Conservation (phyloP, 177 flowering plant species). For the Vitis hybrid region DNA sequence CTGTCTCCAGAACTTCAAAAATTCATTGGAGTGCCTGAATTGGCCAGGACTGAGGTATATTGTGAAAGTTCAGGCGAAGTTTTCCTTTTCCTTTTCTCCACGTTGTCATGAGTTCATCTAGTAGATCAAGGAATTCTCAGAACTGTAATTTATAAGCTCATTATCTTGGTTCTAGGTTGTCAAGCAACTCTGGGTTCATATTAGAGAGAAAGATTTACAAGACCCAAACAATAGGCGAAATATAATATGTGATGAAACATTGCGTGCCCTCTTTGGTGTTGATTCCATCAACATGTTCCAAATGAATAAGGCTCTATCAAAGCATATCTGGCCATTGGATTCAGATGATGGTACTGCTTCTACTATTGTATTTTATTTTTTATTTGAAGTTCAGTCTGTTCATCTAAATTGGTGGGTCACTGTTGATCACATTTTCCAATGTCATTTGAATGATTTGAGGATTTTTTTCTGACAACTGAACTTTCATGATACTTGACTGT, state of each 20-base stretch:
- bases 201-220: constrained; percentile 59
- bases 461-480: neutral
- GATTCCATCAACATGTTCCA: constrained; percentile 65
- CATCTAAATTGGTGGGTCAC: neutral
- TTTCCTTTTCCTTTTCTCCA: neutral
- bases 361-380: neutral
- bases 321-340: constrained; percentile 66
- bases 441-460: neutral
- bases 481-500: neutral
- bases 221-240: constrained; percentile 57
- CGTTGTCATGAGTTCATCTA: neutral
- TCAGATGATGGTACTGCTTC: constrained; percentile 51
- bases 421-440: neutral
- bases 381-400: neutral
- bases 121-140: neutral
- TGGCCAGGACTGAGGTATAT: constrained; percentile 65
- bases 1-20: constrained; percentile 69
- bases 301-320: constrained; percentile 69
- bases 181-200: constrained; percentile 61
- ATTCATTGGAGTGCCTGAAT: constrained; percentile 54
- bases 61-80: neutral
- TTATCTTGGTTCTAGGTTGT: constrained; percentile 54
- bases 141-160: constrained; percentile 4
- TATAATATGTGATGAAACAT: constrained; percentile 60
- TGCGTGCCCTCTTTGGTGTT: constrained; percentile 50